A percentile compares a stretch with the other conserved stretches of the same genome.
phyloP scores from a whole-genome alignment of 163 green algal genomes.

The Smithsoniella earleae region DNA sequence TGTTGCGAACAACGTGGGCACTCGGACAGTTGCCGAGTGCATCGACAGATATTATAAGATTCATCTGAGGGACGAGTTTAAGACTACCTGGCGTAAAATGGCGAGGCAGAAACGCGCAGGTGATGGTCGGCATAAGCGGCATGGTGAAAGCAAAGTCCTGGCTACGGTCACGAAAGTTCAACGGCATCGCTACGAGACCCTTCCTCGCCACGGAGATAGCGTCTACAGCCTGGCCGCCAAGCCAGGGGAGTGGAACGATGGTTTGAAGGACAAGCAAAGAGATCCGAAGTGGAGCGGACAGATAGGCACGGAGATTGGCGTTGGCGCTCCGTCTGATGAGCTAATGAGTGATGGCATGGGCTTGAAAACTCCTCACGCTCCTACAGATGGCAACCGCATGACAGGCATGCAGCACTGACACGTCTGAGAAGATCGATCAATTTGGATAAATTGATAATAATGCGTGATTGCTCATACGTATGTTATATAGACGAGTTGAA shows the following conservation, averaged over 20 bases:
- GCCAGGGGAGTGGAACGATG: background rate
- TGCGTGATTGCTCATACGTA: background rate
- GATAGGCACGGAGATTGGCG: no score
- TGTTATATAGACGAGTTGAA: background rate
- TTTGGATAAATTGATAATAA: background rate
- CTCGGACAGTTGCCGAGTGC: constrained; percentile 16
- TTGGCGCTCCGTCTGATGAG: background rate
- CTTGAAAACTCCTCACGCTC: no score
- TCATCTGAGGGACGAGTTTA: constrained; percentile 23
- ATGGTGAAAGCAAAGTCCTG: constrained; percentile 20
- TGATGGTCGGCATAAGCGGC: constrained; percentile 2
- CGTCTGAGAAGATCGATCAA: no score
- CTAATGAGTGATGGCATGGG: background rate
- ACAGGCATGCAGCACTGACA: no score
- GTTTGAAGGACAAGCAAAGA: background rate
- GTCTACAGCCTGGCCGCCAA: background rate
- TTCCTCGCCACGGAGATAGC: background rate
- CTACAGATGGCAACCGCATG: no score
- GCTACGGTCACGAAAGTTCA: background rate
- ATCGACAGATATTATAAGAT: constrained; percentile 27
- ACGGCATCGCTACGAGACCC: background rate
- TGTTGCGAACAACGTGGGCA: constrained; percentile 12
- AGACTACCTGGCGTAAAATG: constrained; percentile 28
- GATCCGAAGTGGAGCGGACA: background rate
- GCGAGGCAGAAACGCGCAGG: background rate